Percentiles rank a stretch among this genome's conserved stretches.
phyloP scores from a whole-genome alignment of 2,329 filamentous ascomycete species.

The Diaporthe amygdali region DNA sequence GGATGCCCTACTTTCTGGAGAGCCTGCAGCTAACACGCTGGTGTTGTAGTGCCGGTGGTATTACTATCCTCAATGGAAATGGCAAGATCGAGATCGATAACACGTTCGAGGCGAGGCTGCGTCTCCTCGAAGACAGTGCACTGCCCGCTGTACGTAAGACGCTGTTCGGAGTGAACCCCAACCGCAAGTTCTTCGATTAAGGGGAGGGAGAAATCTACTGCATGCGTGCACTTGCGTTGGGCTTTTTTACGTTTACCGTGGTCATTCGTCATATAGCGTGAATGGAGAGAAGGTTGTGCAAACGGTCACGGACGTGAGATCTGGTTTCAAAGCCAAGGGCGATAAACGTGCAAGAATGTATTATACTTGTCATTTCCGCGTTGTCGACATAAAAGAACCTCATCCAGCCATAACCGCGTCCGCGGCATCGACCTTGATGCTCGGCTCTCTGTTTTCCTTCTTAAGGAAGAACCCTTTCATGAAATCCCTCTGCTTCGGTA shows the following conservation, averaged over 20 bases:
- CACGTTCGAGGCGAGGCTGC: conserved; percentile 91
- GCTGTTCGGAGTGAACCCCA: conserved; percentile 92
- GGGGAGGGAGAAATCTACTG: not conserved
- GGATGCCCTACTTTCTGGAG: not conserved
- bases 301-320: not conserved
- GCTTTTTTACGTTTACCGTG: conserved; percentile 13
- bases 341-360: conserved; percentile 6
- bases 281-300: not conserved
- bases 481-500: conserved; percentile 52
- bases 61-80: conserved; percentile 77
- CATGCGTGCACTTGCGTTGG: conserved; percentile 15
- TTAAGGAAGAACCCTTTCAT: conserved; percentile 54
- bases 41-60: conserved; percentile 75
- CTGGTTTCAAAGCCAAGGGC: not conserved
- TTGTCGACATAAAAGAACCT: not conserved
- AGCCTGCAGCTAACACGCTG: conserved; percentile 7
- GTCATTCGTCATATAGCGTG: conserved; percentile 19
- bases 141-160: conserved; percentile 84
- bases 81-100: conserved; percentile 99
- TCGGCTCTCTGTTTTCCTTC: conserved; percentile 30
- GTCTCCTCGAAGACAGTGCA: conserved; percentile 81
- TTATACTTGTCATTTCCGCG: not conserved
- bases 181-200: conserved; percentile 95
- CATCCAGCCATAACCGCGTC: conserved; percentile 14
- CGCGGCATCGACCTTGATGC: not conserved